phyloP scores from a whole-genome alignment of 2,329 filamentous ascomycete genomes.

The Venturia aucupariae region DNA sequence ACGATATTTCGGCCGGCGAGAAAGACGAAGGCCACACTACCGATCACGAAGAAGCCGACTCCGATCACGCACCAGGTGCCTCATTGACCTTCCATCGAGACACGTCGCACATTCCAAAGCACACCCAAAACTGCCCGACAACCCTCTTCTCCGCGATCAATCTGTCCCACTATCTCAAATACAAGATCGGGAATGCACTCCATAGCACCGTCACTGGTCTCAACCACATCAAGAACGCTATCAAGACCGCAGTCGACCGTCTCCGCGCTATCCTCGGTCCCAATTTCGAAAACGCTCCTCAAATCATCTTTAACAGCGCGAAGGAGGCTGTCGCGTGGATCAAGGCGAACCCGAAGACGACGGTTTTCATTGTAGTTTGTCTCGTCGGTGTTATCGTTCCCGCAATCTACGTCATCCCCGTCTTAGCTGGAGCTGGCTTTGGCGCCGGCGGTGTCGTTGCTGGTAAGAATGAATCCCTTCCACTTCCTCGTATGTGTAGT shows the following conservation, averaged over 20 bases:
- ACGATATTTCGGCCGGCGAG: no score
- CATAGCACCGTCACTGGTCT: background rate
- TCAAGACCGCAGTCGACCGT: background rate
- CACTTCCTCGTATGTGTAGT: no score
- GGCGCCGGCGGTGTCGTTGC: background rate
- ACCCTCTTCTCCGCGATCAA: background rate
- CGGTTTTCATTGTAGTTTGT: background rate
- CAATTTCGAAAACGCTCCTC: background rate
- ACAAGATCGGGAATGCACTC: background rate
- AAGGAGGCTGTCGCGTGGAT: slow-evolving; percentile 23
- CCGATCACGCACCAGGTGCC: no score
- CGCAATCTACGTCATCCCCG: no score
- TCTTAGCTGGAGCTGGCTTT: background rate
- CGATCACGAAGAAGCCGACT: no score
- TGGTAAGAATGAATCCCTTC: no score
- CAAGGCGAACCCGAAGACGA: slow-evolving; percentile 28
- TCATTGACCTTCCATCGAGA: no score
- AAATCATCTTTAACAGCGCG: background rate
- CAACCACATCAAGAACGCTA: background rate
- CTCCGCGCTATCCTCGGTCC: background rate
- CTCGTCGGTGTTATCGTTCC: background rate
- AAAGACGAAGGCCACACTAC: no score
- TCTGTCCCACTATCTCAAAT: background rate
- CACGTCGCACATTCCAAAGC: background rate
- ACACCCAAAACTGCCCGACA: background rate